Conservation (phyloP, 1,139 yeast species). For the Arxiozyma telluris region DNA sequence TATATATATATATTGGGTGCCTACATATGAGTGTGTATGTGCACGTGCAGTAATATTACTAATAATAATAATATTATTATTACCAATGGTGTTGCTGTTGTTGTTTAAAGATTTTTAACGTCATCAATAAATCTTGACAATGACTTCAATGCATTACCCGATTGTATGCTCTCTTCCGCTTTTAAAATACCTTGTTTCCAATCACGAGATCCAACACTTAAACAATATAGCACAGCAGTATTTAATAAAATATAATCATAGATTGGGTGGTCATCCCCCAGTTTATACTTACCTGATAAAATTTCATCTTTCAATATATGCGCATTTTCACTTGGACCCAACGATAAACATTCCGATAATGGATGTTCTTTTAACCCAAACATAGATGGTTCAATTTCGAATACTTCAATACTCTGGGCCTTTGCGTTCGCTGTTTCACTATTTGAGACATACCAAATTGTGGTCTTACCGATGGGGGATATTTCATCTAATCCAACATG, state of each 20-base stretch:
- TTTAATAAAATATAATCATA: conserved; percentile 83
- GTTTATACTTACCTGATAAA: conserved; percentile 40
- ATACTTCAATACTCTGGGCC: conserved; percentile 29
- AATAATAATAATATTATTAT: too few relatives aligned
- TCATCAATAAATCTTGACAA: conserved; percentile 48
- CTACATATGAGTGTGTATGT: too few relatives aligned
- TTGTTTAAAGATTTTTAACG: conserved; percentile 18
- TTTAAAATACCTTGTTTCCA: conserved; percentile 72
- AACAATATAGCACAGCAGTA: conserved; percentile 76
- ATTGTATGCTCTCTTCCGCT: conserved; percentile 58
- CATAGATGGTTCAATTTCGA: conserved; percentile 51
- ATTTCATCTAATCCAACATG: conserved; percentile 86
- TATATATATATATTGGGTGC: not conserved
- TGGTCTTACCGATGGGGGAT: conserved; percentile 75
- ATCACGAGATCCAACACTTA: conserved; percentile 54
- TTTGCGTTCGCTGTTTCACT: conserved; percentile 33
- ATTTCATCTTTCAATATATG: conserved; percentile 43
- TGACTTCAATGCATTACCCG: conserved; percentile 58
- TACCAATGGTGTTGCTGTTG: too few relatives aligned
- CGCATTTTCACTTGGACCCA: conserved; percentile 85
- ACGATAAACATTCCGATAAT: conserved; percentile 60
- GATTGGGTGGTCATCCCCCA: conserved; percentile 51
- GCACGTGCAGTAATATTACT: too few relatives aligned
- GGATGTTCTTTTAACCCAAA: conserved; percentile 76
- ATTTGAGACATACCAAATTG: conserved; percentile 58